These are phyloP conservation scores for Crassisporium funariophilum DNA, from an alignment of 768 basidiomycete species.

Conservation along the genomic window DNA sequence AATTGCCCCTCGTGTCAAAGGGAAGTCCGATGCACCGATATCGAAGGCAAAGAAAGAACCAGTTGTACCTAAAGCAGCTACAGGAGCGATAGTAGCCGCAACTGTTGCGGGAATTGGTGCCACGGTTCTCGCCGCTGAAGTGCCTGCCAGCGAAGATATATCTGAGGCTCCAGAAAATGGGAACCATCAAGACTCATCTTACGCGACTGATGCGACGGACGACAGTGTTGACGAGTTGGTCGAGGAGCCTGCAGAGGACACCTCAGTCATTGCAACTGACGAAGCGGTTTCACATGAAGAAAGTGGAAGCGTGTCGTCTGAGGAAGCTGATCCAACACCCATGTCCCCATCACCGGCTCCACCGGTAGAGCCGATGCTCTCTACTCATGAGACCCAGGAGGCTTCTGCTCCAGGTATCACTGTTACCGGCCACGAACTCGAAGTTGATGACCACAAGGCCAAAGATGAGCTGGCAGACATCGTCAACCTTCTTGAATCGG, in stretches of 20 bases:
- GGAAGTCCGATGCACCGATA: slow-evolving; percentile 9
- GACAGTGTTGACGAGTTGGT: no score
- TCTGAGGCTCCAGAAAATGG: no score
- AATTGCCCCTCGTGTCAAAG: slow-evolving; percentile 6
- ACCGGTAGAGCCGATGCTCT: background rate
- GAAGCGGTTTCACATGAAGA: slow-evolving; percentile 10
- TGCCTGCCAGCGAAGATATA: slow-evolving; percentile 9
- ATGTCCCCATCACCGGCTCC: slow-evolving; percentile 10
- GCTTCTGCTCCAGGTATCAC: background rate
- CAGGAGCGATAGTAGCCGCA: slow-evolving; percentile 22
- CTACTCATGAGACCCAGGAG: slow-evolving; percentile 1
- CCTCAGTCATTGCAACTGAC: slow-evolving; percentile 4
- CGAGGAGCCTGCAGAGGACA: no score
- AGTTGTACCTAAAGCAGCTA: no score
- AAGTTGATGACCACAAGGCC: slow-evolving; percentile 1
- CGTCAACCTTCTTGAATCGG: slow-evolving; percentile 63
- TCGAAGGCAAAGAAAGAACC: no score
- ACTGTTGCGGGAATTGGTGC: slow-evolving; percentile 14
- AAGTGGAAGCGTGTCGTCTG: background rate
- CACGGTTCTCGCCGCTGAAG: slow-evolving; percentile 6
- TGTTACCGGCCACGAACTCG: background rate
- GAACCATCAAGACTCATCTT: no score
- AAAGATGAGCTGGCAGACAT: slow-evolving; percentile 50
- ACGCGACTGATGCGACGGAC: no score
- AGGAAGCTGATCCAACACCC: slow-evolving; percentile 8